Evolutionary conservation across 495 filamentous ascomycete genomes (phyloP).

Genomic region (Aspergillus sparsus): DNA sequence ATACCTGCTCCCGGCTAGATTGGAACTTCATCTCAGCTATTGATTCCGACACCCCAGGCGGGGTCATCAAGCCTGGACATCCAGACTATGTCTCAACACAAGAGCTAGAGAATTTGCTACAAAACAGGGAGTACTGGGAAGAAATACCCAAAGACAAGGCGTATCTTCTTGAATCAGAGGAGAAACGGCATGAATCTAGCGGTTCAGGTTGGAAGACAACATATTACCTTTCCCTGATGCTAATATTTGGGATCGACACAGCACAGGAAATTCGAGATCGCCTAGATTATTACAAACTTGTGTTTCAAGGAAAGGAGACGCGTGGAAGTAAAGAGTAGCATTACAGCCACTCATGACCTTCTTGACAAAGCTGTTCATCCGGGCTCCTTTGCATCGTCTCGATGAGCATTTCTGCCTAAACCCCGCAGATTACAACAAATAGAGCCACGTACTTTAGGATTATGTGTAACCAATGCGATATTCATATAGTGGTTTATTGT

Average conservation of each 20-base stretch:
- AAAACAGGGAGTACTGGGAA: neutral
- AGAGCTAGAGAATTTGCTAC: neutral
- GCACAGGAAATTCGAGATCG: constrained; percentile 1
- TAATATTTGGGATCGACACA: constrained; percentile 4
- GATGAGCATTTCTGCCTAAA: no score
- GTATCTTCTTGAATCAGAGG: neutral
- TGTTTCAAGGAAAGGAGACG: neutral
- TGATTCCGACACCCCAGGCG: neutral
- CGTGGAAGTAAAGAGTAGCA: neutral
- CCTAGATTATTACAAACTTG: neutral
- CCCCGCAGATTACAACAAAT: no score
- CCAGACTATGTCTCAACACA: constrained; percentile 9
- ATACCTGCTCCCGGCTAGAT: constrained; percentile 5
- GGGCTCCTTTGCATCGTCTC: no score
- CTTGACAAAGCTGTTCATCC: no score
- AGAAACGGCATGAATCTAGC: neutral
- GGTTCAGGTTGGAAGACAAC: constrained; percentile 5
- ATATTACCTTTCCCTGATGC: constrained; percentile 9
- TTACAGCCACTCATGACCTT: no score
- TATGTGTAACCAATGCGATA: no score
- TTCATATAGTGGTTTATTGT: no score
- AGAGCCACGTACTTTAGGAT: no score
- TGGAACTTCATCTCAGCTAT: neutral
- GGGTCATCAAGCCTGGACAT: constrained; percentile 1
- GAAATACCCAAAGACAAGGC: neutral